A percentile compares a stretch with the other conserved stretches of the same genome.
These are phyloP conservation scores for Dothidotthia symphoricarpi DNA, from an alignment of 2,329 filamentous ascomycete species.

Conservation along the genomic window DNA sequence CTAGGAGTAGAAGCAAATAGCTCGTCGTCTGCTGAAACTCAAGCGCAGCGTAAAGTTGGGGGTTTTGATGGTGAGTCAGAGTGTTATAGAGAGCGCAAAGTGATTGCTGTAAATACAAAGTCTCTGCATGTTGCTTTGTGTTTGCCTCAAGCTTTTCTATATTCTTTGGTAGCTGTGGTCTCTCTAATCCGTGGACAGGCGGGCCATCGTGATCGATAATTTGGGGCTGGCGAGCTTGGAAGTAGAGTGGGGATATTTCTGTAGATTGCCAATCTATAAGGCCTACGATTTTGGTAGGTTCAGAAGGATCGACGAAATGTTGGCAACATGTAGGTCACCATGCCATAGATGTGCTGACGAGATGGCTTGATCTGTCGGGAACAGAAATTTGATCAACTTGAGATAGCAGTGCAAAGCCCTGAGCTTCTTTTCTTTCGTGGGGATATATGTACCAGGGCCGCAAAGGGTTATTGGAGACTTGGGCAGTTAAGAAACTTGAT, in stretches of 20 bases:
- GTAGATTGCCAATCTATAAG: slow-evolving; percentile 41
- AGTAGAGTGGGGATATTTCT: slow-evolving; percentile 35
- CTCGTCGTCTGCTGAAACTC: slow-evolving; percentile 31
- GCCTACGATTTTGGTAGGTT: slow-evolving; percentile 32
- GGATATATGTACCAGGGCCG: slow-evolving; percentile 41
- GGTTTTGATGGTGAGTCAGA: slow-evolving; percentile 22
- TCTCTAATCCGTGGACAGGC: slow-evolving; percentile 23
- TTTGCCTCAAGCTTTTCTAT: slow-evolving; percentile 19
- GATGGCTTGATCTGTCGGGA: slow-evolving; percentile 27
- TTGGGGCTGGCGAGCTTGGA: slow-evolving; percentile 23
- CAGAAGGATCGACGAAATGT: slow-evolving; percentile 35
- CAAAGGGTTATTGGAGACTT: slow-evolving; percentile 34
- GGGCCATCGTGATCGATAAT: slow-evolving; percentile 39
- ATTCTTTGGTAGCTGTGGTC: slow-evolving; percentile 25
- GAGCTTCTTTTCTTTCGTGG: slow-evolving; percentile 36
- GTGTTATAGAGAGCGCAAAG: slow-evolving; percentile 31
- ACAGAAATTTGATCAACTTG: slow-evolving; percentile 24
- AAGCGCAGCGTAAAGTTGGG: slow-evolving; percentile 28
- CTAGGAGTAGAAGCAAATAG: slow-evolving; percentile 32
- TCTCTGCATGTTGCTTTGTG: slow-evolving; percentile 22
- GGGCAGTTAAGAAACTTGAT: slow-evolving; percentile 30
- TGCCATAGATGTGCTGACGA: slow-evolving; percentile 36
- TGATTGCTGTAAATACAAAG: slow-evolving; percentile 29
- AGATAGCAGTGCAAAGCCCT: slow-evolving; percentile 32
- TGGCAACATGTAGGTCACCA: slow-evolving; percentile 41